phyloP scores from a whole-genome alignment of 768 basidiomycete genomes.

The Hygrophorus pudorinus region DNA sequence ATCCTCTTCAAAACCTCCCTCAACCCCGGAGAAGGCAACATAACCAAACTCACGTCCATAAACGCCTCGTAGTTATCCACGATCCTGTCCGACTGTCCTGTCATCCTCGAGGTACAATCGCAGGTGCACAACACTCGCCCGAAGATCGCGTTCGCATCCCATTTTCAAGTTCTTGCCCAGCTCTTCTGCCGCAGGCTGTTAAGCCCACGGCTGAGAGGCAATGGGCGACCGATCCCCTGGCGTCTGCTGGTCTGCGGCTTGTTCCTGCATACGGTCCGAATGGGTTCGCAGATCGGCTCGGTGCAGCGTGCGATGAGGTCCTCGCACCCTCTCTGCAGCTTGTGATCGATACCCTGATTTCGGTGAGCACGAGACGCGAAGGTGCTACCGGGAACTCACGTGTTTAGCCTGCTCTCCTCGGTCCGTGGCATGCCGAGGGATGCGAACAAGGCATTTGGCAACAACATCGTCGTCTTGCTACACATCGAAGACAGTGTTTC shows the following conservation, averaged over 20 bases:
- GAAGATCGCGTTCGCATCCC: conserved; percentile 45
- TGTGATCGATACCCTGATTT: conserved; percentile 73
- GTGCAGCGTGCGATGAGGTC: conserved; percentile 63
- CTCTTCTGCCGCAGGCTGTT: conserved; percentile 35
- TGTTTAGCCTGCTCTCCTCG: conserved; percentile 65
- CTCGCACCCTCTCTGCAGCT: conserved; percentile 79
- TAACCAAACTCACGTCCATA: conserved; percentile 43
- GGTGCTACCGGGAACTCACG: conserved; percentile 28
- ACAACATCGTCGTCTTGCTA: conserved; percentile 44
- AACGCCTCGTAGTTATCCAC: conserved; percentile 69
- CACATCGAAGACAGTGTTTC: conserved; percentile 53
- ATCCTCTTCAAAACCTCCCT: conserved; percentile 10
- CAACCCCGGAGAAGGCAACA: conserved; percentile 7
- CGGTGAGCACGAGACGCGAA: background rate
- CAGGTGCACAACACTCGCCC: conserved; percentile 46
- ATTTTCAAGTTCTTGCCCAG: conserved; percentile 46
- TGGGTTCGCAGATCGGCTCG: conserved; percentile 42
- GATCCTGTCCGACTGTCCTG: conserved; percentile 64
- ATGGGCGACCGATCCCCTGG: conserved; percentile 13
- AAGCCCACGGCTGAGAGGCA: conserved; percentile 37
- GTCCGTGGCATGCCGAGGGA: conserved; percentile 56
- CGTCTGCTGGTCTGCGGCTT: conserved; percentile 8
- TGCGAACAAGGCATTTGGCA: conserved; percentile 62
- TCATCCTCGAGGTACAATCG: conserved; percentile 75
- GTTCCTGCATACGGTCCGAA: conserved; percentile 38